phyloP scores from a whole-genome alignment of 768 basidiomycete species.

The Phlegmacium glaucopus region DNA sequence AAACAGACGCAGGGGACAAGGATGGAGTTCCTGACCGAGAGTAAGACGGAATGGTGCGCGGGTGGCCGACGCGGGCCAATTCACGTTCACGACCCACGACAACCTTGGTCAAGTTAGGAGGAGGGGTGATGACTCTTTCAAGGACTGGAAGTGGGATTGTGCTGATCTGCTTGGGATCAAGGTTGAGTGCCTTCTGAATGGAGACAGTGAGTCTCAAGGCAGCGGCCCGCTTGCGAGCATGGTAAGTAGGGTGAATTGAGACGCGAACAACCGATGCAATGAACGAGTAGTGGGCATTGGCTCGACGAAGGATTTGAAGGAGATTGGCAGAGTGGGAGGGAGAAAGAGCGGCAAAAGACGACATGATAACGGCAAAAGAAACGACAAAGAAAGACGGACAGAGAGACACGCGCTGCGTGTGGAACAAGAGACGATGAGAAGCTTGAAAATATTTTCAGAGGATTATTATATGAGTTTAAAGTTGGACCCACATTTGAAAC shows the following conservation, averaged over 20 bases:
- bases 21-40: neutral
- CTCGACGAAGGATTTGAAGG: slow-evolving; percentile 34
- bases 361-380: slow-evolving; percentile 13
- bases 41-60: slow-evolving; percentile 22
- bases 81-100: slow-evolving; percentile 4
- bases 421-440: slow-evolving; percentile 9
- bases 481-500: too few species aligned
- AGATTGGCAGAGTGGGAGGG: slow-evolving; percentile 33
- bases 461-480: too few species aligned
- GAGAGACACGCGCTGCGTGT: slow-evolving; percentile 2
- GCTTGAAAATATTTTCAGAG: too few species aligned
- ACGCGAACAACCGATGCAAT: slow-evolving; percentile 38
- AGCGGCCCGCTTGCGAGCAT: slow-evolving; percentile 47
- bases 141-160: slow-evolving; percentile 20
- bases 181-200: slow-evolving; percentile 36
- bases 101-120: neutral
- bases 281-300: slow-evolving; percentile 39
- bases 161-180: slow-evolving; percentile 38
- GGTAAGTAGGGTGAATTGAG: slow-evolving; percentile 33
- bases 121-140: slow-evolving; percentile 10
- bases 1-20: slow-evolving; percentile 15
- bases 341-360: slow-evolving; percentile 17
- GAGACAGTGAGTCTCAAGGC: slow-evolving; percentile 43
- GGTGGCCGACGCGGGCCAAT: slow-evolving; percentile 15
- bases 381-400: slow-evolving; percentile 1